Conservation (phyloP, 2,329 filamentous ascomycete genomes). For the Sporothrix inflata region DNA sequence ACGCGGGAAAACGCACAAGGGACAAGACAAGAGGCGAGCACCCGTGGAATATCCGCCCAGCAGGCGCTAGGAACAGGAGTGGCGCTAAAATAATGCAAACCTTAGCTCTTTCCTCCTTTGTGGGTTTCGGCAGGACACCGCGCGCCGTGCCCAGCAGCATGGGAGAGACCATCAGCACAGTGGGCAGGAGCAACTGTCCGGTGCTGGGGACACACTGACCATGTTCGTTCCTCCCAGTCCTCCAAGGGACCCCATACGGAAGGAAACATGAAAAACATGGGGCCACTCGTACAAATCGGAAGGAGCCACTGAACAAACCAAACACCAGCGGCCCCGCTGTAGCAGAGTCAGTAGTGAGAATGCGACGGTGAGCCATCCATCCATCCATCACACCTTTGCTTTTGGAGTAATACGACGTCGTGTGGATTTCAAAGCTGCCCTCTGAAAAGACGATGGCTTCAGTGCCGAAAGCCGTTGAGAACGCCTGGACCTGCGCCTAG, state of each 20-base stretch:
- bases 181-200: background rate
- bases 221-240: background rate
- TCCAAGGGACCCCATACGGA: background rate
- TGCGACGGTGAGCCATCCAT: background rate
- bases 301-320: background rate
- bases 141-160: slow-evolving; percentile 8
- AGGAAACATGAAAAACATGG: background rate
- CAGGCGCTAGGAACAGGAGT: background rate
- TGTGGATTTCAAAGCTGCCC: too few relatives aligned
- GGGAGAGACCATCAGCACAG: background rate
- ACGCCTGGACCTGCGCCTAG: too few relatives aligned
- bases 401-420: too few relatives aligned
- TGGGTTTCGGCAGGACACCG: background rate
- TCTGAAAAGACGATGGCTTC: too few relatives aligned
- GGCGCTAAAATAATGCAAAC: background rate
- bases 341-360: slow-evolving; percentile 15
- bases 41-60: background rate
- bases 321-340: slow-evolving; percentile 14
- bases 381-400: too few relatives aligned
- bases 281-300: background rate
- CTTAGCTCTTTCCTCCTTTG: background rate
- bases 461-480: too few relatives aligned
- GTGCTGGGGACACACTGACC: background rate
- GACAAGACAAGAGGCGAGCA: background rate
- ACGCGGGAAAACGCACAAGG: background rate